Evolutionary conservation across 108 stramenopile species (phyloP), one percentile per base, ranked within the genome.

Genomic region (Cyclotella sp.): DNA sequence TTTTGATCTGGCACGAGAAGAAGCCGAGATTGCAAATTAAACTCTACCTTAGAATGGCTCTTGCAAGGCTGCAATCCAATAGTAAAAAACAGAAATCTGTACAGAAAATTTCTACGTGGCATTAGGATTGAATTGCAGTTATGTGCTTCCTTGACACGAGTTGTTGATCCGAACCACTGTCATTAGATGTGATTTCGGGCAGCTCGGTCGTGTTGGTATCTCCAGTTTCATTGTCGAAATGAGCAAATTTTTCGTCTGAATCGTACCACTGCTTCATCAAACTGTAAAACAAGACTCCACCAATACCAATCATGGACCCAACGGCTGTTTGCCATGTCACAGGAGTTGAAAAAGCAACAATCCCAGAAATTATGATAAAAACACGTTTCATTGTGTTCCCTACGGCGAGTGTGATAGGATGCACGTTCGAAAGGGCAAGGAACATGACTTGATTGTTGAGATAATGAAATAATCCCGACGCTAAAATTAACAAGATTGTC

Each of bases 391-490:
- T 57, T 21, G 90, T 93, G 63, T 93, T 93, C 60, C 90, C 92
- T 7, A 93, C 90, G 14, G 92, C 92, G 16, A 89, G 73, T 21
- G 92, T 92, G 14, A 91, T 84, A 5, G 92, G 92, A 72, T 90
- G 85, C 18, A 93, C 91, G 12, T 72, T 64, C 5, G 76, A 78
- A 16, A 93, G 68, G 16, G 86, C 82, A 27, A 88, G 70, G 51
- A 90, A 91, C 90, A 91, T 91, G 9, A 91, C 91, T 84, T 92
- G 89, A 67, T 92, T 92, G 74, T 92, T 90, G 24, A 89, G 76
- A 75, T 91, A 91, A 60, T 90, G 90, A 41, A 87, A 88, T 0
- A 90, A 41, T 18, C 89, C 91, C 7, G 87, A 88, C 28, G 77
- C 52, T 27, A 79, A 10, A 16, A 88, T 51, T 57, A 61, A 72